A percentile compares a stretch with the other conserved stretches of the same genome.
phyloP scores from a whole-genome alignment of 2,329 filamentous ascomycete genomes.

The Hymenoscyphus fraxineus region DNA sequence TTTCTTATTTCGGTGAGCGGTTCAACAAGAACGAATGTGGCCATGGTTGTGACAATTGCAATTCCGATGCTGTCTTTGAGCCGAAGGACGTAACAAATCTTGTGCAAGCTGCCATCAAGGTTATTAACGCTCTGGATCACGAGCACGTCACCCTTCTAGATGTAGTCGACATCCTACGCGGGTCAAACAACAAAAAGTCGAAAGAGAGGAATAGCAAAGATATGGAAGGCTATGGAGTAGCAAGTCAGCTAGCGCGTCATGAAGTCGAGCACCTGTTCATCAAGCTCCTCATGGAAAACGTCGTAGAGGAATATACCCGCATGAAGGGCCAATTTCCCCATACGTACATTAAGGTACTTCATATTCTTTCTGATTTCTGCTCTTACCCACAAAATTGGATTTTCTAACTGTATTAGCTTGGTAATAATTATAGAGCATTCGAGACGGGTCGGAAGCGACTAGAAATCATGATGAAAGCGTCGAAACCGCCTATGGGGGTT shows the following conservation, averaged over 20 bases:
- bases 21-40: slow-evolving; percentile 72
- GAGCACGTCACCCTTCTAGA: slow-evolving; percentile 69
- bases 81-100: slow-evolving; percentile 71
- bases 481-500: slow-evolving; percentile 20
- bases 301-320: slow-evolving; percentile 66
- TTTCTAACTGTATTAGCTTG: slow-evolving; percentile 35
- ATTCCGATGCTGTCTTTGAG: slow-evolving; percentile 66
- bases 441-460: slow-evolving; percentile 30
- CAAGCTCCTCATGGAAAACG: slow-evolving; percentile 68
- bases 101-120: slow-evolving; percentile 65
- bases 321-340: slow-evolving; percentile 64
- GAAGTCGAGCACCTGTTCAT: slow-evolving; percentile 85
- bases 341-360: slow-evolving; percentile 65
- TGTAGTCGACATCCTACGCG: slow-evolving; percentile 80
- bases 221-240: slow-evolving; percentile 60
- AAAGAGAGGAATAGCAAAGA: slow-evolving; percentile 44
- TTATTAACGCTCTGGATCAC: slow-evolving; percentile 57
- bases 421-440: slow-evolving; percentile 28
- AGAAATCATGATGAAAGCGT: slow-evolving; percentile 30
- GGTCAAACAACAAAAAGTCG: slow-evolving; percentile 52
- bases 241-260: slow-evolving; percentile 64
- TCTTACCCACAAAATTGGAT: too few relatives aligned
- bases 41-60: slow-evolving; percentile 84
- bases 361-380: neutral
- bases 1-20: slow-evolving; percentile 89